Base-by-base conservation (phyloP, 116 monocot genomes). In the Posidonia oceanica region DNA sequence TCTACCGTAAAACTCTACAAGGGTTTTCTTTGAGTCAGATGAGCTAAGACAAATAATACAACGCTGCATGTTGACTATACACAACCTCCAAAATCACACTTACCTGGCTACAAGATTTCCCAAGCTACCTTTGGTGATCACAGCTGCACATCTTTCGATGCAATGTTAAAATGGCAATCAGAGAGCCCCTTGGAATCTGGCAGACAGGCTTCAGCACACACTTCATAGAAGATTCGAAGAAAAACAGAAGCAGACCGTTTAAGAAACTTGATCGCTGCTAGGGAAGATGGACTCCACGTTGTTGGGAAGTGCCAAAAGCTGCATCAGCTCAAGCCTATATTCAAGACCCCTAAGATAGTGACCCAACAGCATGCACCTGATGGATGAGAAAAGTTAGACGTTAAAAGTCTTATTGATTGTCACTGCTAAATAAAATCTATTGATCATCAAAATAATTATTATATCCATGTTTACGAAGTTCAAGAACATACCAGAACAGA, bases 291-390 rank as follows among this genome's bases (percentile, higher is more conserved):
- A 54, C 52, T 63, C 73, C 48, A 71, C 41, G 55, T 75, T 76
- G 38, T 70, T 60, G 12, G 85, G 80, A 54, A 91, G 80, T 3
- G 81, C 81, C 60, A 91, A 70, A 36, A 91, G 80, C 52, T 89
- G 81, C 75, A 82, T 76, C 66, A 97, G 80, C 80, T 92, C 89
- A 3, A 97, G 79, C 41, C 89, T 67, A 68, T 92, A 87, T 41
- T 97, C 97, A 6, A 97, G 81, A 41, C 92, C 92, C 74, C 97
- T 87, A 21, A 97, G 44, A 48, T 91, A 83, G 69, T 97, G 97
- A 29, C 92, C 97, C 62, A 97, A 74, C 41, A 97, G 70, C 97
- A 97, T 87, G 84, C 97, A 97, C 97, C 97, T 97, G 72, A 71
- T 70, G 15, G 15, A 76, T 59, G 20, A 22, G 36, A 61, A 53